These are phyloP conservation scores for Saccharomycopsis sp. DNA, from an alignment of 805 yeast species.

Conservation along the genomic window DNA sequence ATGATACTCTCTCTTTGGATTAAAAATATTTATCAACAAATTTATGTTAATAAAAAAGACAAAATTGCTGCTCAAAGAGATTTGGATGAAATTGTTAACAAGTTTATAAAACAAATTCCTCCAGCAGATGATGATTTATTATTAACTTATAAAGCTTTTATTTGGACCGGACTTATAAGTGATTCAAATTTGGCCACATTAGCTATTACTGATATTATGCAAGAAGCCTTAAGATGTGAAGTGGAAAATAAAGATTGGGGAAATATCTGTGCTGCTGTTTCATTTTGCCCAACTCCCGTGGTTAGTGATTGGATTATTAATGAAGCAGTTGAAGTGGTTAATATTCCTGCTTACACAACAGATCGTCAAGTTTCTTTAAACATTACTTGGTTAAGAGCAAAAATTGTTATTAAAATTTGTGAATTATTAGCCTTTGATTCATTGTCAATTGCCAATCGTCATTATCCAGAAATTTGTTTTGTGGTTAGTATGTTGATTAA, in stretches of 20 bases:
- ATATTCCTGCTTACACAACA: slow-evolving; percentile 20
- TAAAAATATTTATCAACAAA: slow-evolving; percentile 35
- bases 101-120: slow-evolving; percentile 36
- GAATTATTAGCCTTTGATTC: slow-evolving; percentile 45
- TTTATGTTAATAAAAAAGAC: slow-evolving; percentile 30
- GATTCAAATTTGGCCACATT: slow-evolving; percentile 36
- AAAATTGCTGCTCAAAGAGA: slow-evolving; percentile 34
- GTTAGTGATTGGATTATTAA: slow-evolving; percentile 40
- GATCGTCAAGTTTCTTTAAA: slow-evolving; percentile 25
- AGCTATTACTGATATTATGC: slow-evolving; percentile 43
- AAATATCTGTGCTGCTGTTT: slow-evolving; percentile 37
- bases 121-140: slow-evolving; percentile 26
- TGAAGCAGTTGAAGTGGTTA: slow-evolving; percentile 35
- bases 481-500: slow-evolving; percentile 33
- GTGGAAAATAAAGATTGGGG: slow-evolving; percentile 46
- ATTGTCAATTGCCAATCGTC: slow-evolving; percentile 35
- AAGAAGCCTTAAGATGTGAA: slow-evolving; percentile 44
- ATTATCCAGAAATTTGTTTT: slow-evolving; percentile 43
- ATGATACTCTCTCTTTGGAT: slow-evolving; percentile 36
- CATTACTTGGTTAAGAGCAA: slow-evolving; percentile 42
- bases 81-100: slow-evolving; percentile 38
- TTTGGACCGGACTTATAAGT: slow-evolving; percentile 41
- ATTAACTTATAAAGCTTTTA: slow-evolving; percentile 33
- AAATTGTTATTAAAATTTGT: slow-evolving; percentile 39
- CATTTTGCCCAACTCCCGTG: slow-evolving; percentile 39